Percentiles rank a stretch among this genome's conserved stretches.
These are phyloP conservation scores for Vaccinium myrtillus DNA, from an alignment of 148 eudicot species.

Conservation along the genomic window DNA sequence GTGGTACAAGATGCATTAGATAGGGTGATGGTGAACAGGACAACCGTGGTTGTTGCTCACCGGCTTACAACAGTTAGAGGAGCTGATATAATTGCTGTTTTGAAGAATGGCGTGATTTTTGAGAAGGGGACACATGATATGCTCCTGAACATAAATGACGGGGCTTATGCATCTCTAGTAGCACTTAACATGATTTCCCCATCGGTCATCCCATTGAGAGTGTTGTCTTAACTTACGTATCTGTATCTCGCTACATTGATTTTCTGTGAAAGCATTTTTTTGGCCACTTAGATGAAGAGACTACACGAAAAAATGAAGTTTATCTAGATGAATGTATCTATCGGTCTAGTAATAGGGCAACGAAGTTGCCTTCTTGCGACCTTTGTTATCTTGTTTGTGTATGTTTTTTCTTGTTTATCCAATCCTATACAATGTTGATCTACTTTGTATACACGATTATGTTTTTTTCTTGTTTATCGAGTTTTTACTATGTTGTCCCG, in stretches of 20 bases:
- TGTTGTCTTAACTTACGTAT: not conserved
- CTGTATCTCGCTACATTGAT: not conserved
- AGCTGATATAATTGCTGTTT: slow-evolving; percentile 66
- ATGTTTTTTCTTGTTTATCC: not conserved
- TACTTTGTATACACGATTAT: too few relatives aligned
- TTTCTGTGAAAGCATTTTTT: not conserved
- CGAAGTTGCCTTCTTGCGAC: not conserved
- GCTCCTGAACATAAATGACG: slow-evolving; percentile 51
- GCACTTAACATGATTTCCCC: slow-evolving; percentile 48
- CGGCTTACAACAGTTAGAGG: slow-evolving; percentile 55
- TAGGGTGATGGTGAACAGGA: slow-evolving; percentile 60
- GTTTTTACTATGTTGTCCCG: too few relatives aligned
- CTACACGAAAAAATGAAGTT: not conserved
- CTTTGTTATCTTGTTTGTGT: not conserved
- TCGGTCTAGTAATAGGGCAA: not conserved
- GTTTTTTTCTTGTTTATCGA: too few relatives aligned
- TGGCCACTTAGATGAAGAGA: not conserved
- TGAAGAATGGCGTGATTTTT: slow-evolving; percentile 63
- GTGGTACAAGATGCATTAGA: slow-evolving; percentile 85
- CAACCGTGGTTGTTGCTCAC: slow-evolving; percentile 82
- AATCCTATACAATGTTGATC: too few relatives aligned
- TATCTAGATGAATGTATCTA: not conserved
- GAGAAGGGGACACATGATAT: slow-evolving; percentile 77
- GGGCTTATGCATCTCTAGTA: slow-evolving; percentile 73
- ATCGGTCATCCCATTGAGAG: not conserved